These are phyloP conservation scores for Gremmenia infestans DNA, from an alignment of 2,329 filamentous ascomycete genomes.

Conservation along the genomic window DNA sequence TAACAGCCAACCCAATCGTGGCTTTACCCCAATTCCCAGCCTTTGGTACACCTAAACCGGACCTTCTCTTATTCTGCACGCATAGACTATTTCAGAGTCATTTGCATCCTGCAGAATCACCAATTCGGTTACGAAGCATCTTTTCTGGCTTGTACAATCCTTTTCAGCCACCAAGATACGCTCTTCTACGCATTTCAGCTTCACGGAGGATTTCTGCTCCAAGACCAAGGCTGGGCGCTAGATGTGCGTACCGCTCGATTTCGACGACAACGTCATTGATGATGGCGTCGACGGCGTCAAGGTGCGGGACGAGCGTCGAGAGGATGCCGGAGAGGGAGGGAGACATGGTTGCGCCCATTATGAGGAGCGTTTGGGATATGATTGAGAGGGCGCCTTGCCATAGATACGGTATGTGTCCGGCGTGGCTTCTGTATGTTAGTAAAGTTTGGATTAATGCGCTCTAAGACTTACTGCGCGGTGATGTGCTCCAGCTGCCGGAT, in stretches of 20 bases:
- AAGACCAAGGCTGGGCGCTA: slow-evolving; percentile 71
- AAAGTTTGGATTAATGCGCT: background rate
- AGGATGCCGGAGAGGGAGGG: slow-evolving; percentile 63
- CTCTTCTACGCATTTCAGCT: slow-evolving; percentile 65
- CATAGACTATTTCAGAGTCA: background rate
- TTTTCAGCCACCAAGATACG: slow-evolving; percentile 44
- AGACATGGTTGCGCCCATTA: slow-evolving; percentile 83
- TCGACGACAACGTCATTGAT: slow-evolving; percentile 74
- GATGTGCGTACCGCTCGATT: slow-evolving; percentile 66
- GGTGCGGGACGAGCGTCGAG: slow-evolving; percentile 49
- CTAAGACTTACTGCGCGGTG: slow-evolving; percentile 60
- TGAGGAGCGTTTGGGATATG: slow-evolving; percentile 72
- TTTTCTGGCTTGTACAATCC: background rate
- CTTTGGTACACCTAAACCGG: background rate
- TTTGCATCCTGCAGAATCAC: background rate
- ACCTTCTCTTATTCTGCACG: background rate
- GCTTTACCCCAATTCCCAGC: no score
- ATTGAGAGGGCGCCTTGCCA: slow-evolving; percentile 83
- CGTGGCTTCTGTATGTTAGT: slow-evolving; percentile 50
- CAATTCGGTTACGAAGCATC: background rate
- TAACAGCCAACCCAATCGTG: background rate
- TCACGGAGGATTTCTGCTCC: slow-evolving; percentile 79
- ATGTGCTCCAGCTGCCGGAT: slow-evolving; percentile 77
- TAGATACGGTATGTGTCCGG: slow-evolving; percentile 78
- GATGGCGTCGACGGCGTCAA: slow-evolving; percentile 65